Base-by-base conservation (phyloP, 805 yeast species). In the Yarrowia sp. region DNA sequence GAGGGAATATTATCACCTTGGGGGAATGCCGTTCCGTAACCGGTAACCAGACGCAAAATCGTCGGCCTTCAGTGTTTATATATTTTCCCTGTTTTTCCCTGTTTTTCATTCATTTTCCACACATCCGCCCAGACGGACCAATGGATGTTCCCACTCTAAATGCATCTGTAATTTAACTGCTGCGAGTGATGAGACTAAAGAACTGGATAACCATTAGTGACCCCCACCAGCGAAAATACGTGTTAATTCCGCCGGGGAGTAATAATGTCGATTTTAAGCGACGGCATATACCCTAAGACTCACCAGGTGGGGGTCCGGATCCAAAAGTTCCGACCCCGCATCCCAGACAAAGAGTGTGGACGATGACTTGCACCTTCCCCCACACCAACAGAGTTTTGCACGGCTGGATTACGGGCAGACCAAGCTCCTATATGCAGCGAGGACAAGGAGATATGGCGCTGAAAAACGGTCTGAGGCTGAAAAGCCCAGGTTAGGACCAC, bases 341-440 rank as follows among this genome's bases (percentile, higher is more conserved):
- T 24, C 22, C 14, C 43, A 22, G 24, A 51, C 61, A 54, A 54
- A 26, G 35, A 10, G 10, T 2, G 4, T 8, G 4, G 12, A 12
- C 14, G 56, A 49, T 21, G 19, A 19, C 16, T 16, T 16, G 38
- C 26, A 22, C 32, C 22, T 19, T 54, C 46, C 61, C 61, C 61
- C 61, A 54, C 61, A 54, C 44, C 26, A 54, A 54, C 33, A 54
- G 46, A 38, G 61, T 54, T 54, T 54, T 7, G 35, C 44, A 28
- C 46, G 61, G 61, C 61, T 38, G 46, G 46, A 38, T 17, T 32
- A 38, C 61, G 61, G 61, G 38, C 35, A 54, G 17, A 38, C 22
- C 40, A 33, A 16, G 41, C 56, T 21, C 28, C 24, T 12, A 19
- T 22, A 38, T 24, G 61, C 46, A 24, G 14, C 3, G 32, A 2